Conservation (phyloP, 192 early-diverging fungal genomes). For the Pecoramyces ruminantium region DNA sequence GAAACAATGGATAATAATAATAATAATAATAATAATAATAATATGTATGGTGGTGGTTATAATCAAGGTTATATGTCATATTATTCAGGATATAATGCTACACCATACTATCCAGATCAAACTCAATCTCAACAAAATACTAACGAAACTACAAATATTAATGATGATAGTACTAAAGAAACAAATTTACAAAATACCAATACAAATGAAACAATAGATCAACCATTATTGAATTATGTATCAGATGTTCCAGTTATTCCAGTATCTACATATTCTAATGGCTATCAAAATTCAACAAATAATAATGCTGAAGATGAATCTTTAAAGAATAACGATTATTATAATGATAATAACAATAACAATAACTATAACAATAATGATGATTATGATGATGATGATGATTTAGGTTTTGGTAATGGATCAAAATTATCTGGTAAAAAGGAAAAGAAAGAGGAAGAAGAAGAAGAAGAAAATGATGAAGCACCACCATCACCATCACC, state of each 20-base stretch:
- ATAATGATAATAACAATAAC: not conserved
- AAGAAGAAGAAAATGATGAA: conserved; percentile 8
- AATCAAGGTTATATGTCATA: not conserved
- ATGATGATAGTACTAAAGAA: not conserved
- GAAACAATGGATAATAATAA: not conserved
- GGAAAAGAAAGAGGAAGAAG: conserved; percentile 1
- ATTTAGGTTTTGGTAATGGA: conserved; percentile 42
- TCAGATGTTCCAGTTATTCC: not conserved
- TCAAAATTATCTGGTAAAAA: conserved; percentile 14
- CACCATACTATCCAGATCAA: not conserved
- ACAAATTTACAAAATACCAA: not conserved
- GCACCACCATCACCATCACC: not conserved
- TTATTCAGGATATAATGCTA: not conserved
- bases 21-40: not conserved
- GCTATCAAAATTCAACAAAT: no score
- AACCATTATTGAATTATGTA: not conserved
- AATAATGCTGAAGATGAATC: no score
- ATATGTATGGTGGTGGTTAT: not conserved
- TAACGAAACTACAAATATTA: not conserved
- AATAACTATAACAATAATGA: conserved; percentile 2
- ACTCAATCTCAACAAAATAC: no score
- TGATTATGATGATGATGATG: conserved; percentile 30
- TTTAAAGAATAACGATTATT: not conserved
- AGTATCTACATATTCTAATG: not conserved
- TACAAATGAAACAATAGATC: not conserved